Evolutionary conservation across 805 yeast species (phyloP).

Genomic region (Hanseniaspora singularis): DNA sequence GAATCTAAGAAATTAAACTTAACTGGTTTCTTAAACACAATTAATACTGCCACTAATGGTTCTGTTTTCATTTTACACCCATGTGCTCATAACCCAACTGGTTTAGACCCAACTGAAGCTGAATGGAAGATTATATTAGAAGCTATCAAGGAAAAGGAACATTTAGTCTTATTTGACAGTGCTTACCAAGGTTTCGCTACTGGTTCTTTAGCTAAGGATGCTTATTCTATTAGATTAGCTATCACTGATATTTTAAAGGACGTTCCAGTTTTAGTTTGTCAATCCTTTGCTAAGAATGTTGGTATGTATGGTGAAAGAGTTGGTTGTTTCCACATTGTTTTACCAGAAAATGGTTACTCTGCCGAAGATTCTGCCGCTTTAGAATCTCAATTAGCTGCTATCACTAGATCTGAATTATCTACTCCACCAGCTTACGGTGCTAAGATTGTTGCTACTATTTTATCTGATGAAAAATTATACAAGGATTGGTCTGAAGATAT

Average conservation of each 20-base stretch:
- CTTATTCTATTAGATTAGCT: constrained; percentile 61
- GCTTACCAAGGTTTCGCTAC: constrained; percentile 97
- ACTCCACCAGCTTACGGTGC: constrained; percentile 96
- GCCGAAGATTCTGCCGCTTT: constrained; percentile 37
- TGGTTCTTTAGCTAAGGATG: constrained; percentile 73
- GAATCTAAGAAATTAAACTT: constrained; percentile 59
- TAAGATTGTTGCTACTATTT: constrained; percentile 66
- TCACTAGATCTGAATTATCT: constrained; percentile 76
- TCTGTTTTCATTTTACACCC: constrained; percentile 80
- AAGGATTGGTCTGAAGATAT: constrained; percentile 77
- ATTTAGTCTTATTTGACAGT: constrained; percentile 77
- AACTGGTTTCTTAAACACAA: constrained; percentile 50
- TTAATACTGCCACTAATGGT: constrained; percentile 57
- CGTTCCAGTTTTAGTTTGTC: constrained; percentile 66
- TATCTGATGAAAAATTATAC: constrained; percentile 54
- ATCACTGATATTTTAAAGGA: constrained; percentile 35
- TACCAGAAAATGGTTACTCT: constrained; percentile 30
- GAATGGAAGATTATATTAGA: constrained; percentile 68
- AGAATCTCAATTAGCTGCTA: constrained; percentile 59
- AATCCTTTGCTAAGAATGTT: constrained; percentile 91
- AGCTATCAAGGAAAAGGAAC: constrained; percentile 47
- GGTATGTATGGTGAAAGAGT: constrained; percentile 97
- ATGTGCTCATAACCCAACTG: constrained; percentile 97
- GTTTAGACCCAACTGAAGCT: constrained; percentile 75
- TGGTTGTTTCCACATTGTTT: constrained; percentile 76